Base-by-base conservation (phyloP, 2,329 filamentous ascomycete species). In the Diplodia seriata region DNA sequence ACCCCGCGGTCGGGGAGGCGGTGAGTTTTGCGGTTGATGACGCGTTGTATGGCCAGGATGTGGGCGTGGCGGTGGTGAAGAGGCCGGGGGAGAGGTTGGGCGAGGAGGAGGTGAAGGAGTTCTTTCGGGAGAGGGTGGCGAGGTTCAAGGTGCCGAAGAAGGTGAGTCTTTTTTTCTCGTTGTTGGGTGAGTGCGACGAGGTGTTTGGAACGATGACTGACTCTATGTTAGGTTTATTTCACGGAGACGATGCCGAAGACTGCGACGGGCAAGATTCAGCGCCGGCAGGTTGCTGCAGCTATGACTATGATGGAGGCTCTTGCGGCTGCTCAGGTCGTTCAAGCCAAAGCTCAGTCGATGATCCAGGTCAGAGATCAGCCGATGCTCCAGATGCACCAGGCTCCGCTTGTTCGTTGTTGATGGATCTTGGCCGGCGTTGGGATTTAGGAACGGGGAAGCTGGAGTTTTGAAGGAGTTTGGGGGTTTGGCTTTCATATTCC, bases 111-210 rank as follows among this genome's bases (percentile, higher is more conserved):
- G 75, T 94, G 73, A 88, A 85, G 77, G 75, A 73, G 12, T 93
- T 87, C 85, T 85, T 91, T 70, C 82, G 81, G 0, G 85, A 89
- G 70, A 88, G 86, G 76, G 80, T 91, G 70, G 90, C 89, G 68
- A 91, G 90, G 79, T 93, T 93, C 79, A 94, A 94, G 83, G 85
- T 91, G 47, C 91, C 91, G 2, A 92, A 90, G 81, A 88, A 90
- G 83, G 89, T 90, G 72, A 76, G 82, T 76, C 4, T 31, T 12
- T 7, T 7, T 4, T 18, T 1, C 4, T 12, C 2, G 1, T 0
- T 33, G 8, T 20, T 15, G 12, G 2, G 3, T n/a, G 31, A 1
- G 31, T 33, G 11, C 20, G 26, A 14, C 26, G 2, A 11, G 26
- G 26, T 31, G n/a, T 6, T 26, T 3, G 23, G 23, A 26, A 26